These are phyloP conservation scores for Zygoascus hellenicus DNA, from an alignment of 1,139 yeast genomes.

Conservation along the genomic window DNA sequence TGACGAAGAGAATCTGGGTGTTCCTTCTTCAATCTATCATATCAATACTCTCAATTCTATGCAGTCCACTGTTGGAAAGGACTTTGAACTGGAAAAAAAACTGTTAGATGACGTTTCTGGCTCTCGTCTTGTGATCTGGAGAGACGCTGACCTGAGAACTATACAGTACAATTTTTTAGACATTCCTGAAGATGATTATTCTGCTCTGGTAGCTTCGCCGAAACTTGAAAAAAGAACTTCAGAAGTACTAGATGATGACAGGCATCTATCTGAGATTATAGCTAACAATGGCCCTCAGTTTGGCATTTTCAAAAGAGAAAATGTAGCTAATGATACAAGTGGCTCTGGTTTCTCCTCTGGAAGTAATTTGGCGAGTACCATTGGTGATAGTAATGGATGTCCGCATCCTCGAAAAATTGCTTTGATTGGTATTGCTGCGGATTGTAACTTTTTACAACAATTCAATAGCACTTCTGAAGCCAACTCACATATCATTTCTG, in stretches of 20 bases:
- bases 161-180: conserved; percentile 11
- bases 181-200: conserved; percentile 13
- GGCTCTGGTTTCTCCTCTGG: conserved; percentile 30
- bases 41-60: conserved; percentile 17
- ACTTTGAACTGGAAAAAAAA: conserved; percentile 20
- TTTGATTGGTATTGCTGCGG: conserved; percentile 37
- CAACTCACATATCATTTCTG: conserved; percentile 31
- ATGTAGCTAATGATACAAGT: conserved; percentile 24
- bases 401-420: conserved; percentile 33
- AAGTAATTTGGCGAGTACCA: conserved; percentile 26
- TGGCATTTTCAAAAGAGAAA: conserved; percentile 12
- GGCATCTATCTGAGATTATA: neutral
- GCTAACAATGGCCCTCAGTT: conserved; percentile 3
- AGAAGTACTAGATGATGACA: conserved; percentile 3
- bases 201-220: conserved; percentile 1
- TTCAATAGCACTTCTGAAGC: conserved; percentile 31
- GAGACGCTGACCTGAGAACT: conserved; percentile 29
- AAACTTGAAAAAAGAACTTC: conserved; percentile 8
- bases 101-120: conserved; percentile 15
- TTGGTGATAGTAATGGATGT: conserved; percentile 35
- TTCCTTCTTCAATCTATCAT: conserved; percentile 30
- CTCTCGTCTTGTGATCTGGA: conserved; percentile 28
- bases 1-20: conserved; percentile 31
- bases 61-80: conserved; percentile 17
- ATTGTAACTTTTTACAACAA: conserved; percentile 32